A percentile compares a stretch with the other conserved stretches of the same genome.
Conservation (phyloP, 176 grass and related monocot species). For the Cocos nucifera region DNA sequence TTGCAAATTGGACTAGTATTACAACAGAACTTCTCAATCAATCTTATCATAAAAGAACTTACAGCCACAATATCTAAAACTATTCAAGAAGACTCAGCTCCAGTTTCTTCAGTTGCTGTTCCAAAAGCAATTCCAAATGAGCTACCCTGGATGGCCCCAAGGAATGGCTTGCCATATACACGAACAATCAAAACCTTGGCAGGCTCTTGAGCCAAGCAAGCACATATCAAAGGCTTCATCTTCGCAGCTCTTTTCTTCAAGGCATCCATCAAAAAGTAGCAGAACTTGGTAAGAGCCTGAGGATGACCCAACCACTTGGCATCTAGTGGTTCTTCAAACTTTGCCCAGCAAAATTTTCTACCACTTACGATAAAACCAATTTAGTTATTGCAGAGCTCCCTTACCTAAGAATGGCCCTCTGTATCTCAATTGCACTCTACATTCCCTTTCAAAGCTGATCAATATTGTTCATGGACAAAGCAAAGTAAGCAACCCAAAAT, state of each 20-base stretch:
- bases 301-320: constrained; percentile 50
- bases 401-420: constrained; percentile 75
- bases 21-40: constrained; percentile 75
- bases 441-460: constrained; percentile 73
- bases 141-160: constrained; percentile 76
- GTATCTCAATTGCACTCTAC: constrained; percentile 68
- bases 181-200: constrained; percentile 64
- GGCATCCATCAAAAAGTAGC: constrained; percentile 81
- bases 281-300: constrained; percentile 81
- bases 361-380: constrained; percentile 61
- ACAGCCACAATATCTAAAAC: constrained; percentile 51
- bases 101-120: constrained; percentile 50
- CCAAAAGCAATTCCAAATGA: constrained; percentile 64
- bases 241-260: constrained; percentile 77
- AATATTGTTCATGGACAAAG: constrained; percentile 57
- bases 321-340: constrained; percentile 79
- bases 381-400: constrained; percentile 82
- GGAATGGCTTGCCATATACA: constrained; percentile 60
- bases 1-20: not conserved
- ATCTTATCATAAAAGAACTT: constrained; percentile 77
- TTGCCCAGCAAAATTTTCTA: constrained; percentile 77
- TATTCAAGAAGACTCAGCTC: constrained; percentile 77
- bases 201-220: constrained; percentile 49
- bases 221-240: constrained; percentile 72
- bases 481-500: constrained; percentile 80